phyloP scores from a whole-genome alignment of 78 protist species.

The Protostelium mycophagum region DNA sequence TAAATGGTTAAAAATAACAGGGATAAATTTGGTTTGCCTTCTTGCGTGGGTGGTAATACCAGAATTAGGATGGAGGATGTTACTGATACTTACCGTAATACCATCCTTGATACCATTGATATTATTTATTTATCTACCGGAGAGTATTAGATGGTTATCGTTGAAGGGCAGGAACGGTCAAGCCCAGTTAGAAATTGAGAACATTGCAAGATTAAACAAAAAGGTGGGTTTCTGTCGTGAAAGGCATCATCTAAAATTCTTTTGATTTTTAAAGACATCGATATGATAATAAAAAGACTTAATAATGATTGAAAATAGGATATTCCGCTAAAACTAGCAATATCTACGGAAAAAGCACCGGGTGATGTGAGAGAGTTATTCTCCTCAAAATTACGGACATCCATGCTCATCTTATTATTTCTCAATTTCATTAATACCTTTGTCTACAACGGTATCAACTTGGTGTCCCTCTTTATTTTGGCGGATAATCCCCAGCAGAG shows the following conservation, averaged over 20 bases:
- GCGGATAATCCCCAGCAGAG: background rate
- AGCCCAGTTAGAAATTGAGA: background rate
- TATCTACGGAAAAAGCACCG: no score
- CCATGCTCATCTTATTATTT: background rate
- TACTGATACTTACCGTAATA: background rate
- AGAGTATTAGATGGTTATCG: background rate
- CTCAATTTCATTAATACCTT: background rate
- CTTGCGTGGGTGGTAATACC: background rate
- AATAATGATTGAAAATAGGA: no score
- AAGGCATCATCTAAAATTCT: background rate
- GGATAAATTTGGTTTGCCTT: background rate
- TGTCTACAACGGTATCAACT: background rate
- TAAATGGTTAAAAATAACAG: no score
- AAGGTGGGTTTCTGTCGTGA: background rate
- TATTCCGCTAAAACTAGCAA: no score
- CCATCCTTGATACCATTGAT: background rate
- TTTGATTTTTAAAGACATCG: background rate
- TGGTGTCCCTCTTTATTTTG: background rate
- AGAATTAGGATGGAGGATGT: background rate
- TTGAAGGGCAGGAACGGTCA: background rate
- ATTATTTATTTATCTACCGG: background rate
- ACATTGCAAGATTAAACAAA: background rate
- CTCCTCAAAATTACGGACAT: background rate
- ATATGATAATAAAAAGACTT: no score
- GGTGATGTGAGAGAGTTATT: background rate